These are phyloP conservation scores for Leccinum solheimii DNA, from an alignment of 1,284 basidiomycete species.

Conservation along the genomic window DNA sequence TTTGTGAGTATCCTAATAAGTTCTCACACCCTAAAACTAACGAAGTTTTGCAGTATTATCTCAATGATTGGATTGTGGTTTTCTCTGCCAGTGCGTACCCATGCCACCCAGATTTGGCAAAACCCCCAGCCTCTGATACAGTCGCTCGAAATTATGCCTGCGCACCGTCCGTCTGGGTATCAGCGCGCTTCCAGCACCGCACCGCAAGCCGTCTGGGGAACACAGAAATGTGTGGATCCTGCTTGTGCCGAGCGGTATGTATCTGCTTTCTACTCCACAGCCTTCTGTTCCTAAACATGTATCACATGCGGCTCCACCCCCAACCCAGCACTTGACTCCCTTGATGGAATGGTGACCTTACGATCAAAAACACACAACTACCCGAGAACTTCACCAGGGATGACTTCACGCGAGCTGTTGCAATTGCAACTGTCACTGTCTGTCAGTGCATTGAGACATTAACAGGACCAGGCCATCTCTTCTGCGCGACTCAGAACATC, in stretches of 20 bases:
- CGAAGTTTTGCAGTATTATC: constrained; percentile 72
- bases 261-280: constrained; percentile 40
- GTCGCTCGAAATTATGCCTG: constrained; percentile 56
- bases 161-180: constrained; percentile 71
- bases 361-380: constrained; percentile 63
- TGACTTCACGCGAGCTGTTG: constrained; percentile 88
- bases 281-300: constrained; percentile 42
- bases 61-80: constrained; percentile 92
- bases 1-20: constrained; percentile 64
- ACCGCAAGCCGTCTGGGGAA: constrained; percentile 30
- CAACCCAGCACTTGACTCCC: constrained; percentile 54
- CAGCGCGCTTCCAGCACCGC: constrained; percentile 36
- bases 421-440: constrained; percentile 79
- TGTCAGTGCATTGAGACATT: constrained; percentile 75
- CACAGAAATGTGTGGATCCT: constrained; percentile 48
- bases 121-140: constrained; percentile 88
- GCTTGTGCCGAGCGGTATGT: constrained; percentile 34
- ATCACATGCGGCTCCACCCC: constrained; percentile 53
- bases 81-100: constrained; percentile 81
- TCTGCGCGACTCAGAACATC: constrained; percentile 43
- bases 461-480: constrained; percentile 56
- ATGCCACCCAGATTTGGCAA: constrained; percentile 99
- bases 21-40: neutral
- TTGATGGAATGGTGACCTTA: constrained; percentile 75
- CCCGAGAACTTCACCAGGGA: constrained; percentile 76